Evolutionary conservation across 257 asterid genomes (phyloP).

Genomic region (Galeopsis tetrahit): DNA sequence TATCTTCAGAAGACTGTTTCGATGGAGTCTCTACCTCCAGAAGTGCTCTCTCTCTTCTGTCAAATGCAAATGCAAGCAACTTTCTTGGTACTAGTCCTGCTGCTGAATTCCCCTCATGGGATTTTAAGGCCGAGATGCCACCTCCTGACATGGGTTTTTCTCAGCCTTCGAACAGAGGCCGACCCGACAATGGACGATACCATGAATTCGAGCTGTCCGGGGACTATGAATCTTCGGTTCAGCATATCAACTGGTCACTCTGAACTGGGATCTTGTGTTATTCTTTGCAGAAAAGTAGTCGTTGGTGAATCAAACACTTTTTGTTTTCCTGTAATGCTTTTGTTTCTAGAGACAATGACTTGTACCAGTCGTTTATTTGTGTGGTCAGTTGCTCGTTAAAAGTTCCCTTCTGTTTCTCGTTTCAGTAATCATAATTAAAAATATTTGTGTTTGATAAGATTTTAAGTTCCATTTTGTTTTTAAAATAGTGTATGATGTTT

Average conservation of each 20-base stretch:
- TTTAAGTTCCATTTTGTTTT: too few species aligned
- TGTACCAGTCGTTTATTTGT: neutral
- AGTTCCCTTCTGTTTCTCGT: too few species aligned
- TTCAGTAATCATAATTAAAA: too few species aligned
- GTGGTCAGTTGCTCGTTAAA: neutral
- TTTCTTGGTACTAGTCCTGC: constrained; percentile 43
- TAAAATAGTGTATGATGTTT: neutral
- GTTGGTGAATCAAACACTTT: neutral
- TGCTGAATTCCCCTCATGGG: constrained; percentile 51
- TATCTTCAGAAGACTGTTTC: constrained; percentile 51
- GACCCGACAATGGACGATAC: constrained; percentile 45
- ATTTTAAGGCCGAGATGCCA: constrained; percentile 52
- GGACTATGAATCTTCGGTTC: constrained; percentile 59
- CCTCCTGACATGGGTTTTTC: constrained; percentile 56
- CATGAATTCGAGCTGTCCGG: constrained; percentile 54
- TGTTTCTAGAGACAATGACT: constrained; percentile 16
- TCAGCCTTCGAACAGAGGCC: constrained; percentile 46
- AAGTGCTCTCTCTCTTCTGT: constrained; percentile 99
- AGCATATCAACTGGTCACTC: constrained; percentile 66
- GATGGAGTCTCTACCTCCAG: constrained; percentile 51
- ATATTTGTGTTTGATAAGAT: too few species aligned
- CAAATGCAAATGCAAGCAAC: constrained; percentile 48
- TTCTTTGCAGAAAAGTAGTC: neutral
- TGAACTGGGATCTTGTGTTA: constrained; percentile 31
- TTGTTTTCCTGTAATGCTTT: neutral